Evolutionary conservation across 768 basidiomycete species (phyloP).

Genomic region (Strobilomyces dryophilus): DNA sequence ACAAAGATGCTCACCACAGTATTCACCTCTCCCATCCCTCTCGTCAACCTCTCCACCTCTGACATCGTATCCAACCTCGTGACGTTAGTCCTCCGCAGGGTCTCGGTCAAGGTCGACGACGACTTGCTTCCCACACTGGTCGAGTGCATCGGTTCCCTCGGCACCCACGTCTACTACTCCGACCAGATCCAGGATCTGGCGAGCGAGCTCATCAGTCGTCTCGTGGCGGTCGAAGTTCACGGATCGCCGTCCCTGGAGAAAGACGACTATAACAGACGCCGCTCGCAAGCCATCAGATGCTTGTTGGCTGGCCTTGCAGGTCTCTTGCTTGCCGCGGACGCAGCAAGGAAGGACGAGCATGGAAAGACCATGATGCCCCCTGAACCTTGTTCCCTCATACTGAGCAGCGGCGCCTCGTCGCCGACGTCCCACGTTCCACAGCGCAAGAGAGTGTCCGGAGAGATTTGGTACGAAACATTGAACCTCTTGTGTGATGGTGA

Average conservation of each 20-base stretch:
- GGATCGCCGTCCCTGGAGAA: slow-evolving; percentile 44
- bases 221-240: slow-evolving; percentile 66
- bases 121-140: slow-evolving; percentile 63
- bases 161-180: slow-evolving; percentile 90
- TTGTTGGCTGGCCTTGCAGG: slow-evolving; percentile 68
- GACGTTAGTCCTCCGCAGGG: slow-evolving; percentile 66
- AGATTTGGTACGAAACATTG: slow-evolving; percentile 89
- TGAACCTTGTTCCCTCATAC: slow-evolving; percentile 22
- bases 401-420: slow-evolving; percentile 24
- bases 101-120: slow-evolving; percentile 59
- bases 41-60: slow-evolving; percentile 88
- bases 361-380: slow-evolving; percentile 12
- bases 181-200: slow-evolving; percentile 94
- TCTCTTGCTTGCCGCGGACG: slow-evolving; percentile 61
- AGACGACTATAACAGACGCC: slow-evolving; percentile 37
- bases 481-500: slow-evolving; percentile 79
- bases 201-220: slow-evolving; percentile 73
- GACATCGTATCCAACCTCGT: slow-evolving; percentile 82
- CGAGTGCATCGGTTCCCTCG: slow-evolving; percentile 76
- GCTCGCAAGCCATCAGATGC: slow-evolving; percentile 65
- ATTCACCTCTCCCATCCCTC: slow-evolving; percentile 74
- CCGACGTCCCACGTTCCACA: slow-evolving; percentile 40
- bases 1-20: slow-evolving; percentile 79
- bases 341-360: slow-evolving; percentile 23
- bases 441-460: slow-evolving; percentile 67